Base-by-base conservation (phyloP, 768 basidiomycete species). In the Neoboletus brunneissimus region DNA sequence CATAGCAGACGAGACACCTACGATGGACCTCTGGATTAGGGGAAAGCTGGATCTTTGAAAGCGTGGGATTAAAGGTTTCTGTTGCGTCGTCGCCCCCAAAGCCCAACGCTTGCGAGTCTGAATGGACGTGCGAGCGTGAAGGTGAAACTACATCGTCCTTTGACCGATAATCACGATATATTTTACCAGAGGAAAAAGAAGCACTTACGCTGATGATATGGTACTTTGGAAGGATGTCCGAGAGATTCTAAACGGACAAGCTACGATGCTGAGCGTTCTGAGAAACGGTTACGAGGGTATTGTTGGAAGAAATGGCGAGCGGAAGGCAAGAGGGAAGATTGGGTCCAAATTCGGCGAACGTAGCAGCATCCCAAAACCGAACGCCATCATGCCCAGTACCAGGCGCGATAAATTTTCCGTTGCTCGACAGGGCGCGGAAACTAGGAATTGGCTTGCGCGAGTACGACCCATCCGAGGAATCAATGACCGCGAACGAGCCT, bases 341-440 rank as follows among this genome's bases (percentile, higher is more conserved):
- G 43, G 29, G 16, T 23, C 44, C 57, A 37, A 57, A 57, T 10
- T 58, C 48, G 16, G 32, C 1, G 45, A 58, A 58, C 5, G 48
- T 51, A 6, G 31, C 37, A 37, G 55, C 46, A 31, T 58, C 57
- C 56, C 44, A 41, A 42, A 58, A 58, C 25, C 44, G 49, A 32
- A 51, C 32, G 1, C 48, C 55, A 20, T 29, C 37, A 6, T 47
- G 31, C 38, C 10, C 23, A 29, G 29, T 31, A 9, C 44, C 34
- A n/a, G 49, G 51, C 11, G 58, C 57, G 0, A 58, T 20, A 20
- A 58, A 58, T n/a, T 50, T 58, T 0, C 48, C 54, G 13, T 57
- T 56, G 13, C 23, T 34, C 11, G 57, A 52, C 13, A 57, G 22
- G n/a, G 15, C 0, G 15, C 37, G 54, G 22, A 57, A 46, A 40